Base-by-base conservation (phyloP, 2,329 filamentous ascomycete species). In the Fusarium sp. region DNA sequence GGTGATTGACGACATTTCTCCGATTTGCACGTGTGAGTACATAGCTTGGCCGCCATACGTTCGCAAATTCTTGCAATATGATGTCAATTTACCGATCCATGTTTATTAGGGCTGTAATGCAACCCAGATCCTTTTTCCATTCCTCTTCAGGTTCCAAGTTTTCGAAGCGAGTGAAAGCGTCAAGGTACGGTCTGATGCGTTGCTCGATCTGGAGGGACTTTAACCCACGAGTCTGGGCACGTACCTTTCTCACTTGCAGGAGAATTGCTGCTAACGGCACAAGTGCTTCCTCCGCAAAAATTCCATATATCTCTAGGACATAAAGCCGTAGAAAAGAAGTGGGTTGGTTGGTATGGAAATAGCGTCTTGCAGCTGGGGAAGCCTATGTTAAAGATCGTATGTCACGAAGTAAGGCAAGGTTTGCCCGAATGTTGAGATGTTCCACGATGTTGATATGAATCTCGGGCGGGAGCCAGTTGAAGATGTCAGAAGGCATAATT, bases 161-260 rank as follows among this genome's bases (percentile, higher is more conserved):
- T 9, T 60, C 58, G 18, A 35, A 33, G 10, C 12, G 16, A n/a
- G 32, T 0, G n/a, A 56, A 18, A 3, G 13, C 28, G 9, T 43
- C 37, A 3, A 56, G 35, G 1, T 28, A 3, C 13, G 23, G 47
- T 32, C 16, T 56, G 58, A 60, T 9, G 4, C 2, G 18, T 28
- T 60, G 58, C 50, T 60, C 35, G 15, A 60, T 56, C 30, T 56
- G 47, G 1, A 5, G 10, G 10, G 58, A 43, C 5, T 30, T 60
- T 11, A 40, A 12, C 6, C 28, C 35, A 25, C 37, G 30, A 9
- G 58, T n/a, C 30, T 42, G 13, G 23, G 40, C 54, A 58, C 47
- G 28, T 23, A 28, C 3, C 6, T 28, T 35, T 43, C 47, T 33
- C 1, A 30, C n/a, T 11, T 42, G 30, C 11, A 56, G 4, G 10